Evolutionary conservation across 441 rosid genomes (phyloP).

Genomic region (Iberis amara): DNA sequence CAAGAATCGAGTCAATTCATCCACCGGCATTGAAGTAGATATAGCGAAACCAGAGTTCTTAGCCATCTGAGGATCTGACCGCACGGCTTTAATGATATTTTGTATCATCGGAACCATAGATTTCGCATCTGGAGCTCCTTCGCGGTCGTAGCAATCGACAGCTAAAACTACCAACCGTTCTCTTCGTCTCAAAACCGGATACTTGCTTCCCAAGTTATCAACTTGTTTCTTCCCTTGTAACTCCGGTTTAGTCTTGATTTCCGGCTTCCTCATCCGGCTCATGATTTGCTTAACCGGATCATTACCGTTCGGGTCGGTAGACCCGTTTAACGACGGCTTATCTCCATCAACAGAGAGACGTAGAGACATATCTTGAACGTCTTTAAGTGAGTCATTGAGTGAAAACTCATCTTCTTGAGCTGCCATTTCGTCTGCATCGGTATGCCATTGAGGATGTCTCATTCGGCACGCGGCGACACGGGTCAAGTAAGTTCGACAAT

Average conservation of each 20-base stretch:
- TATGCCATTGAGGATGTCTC: conserved; percentile 95
- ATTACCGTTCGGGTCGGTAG: conserved; percentile 39
- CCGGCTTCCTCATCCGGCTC: conserved; percentile 63
- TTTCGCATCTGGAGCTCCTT: conserved; percentile 62
- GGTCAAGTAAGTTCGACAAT: conserved; percentile 93
- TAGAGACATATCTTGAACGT: conserved; percentile 90
- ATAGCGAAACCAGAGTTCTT: conserved; percentile 66
- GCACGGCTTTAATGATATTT: conserved; percentile 55
- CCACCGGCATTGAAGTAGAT: conserved; percentile 73
- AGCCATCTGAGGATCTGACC: conserved; percentile 55
- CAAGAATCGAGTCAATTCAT: conserved; percentile 56
- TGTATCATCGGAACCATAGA: conserved; percentile 51
- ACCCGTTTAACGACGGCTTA: conserved; percentile 50
- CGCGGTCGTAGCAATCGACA: conserved; percentile 60
- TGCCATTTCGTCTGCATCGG: conserved; percentile 73
- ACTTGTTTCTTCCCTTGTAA: conserved; percentile 38
- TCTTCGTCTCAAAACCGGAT: conserved; percentile 69
- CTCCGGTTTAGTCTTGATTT: conserved; percentile 39
- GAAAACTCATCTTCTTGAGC: conserved; percentile 53
- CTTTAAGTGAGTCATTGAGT: conserved; percentile 79
- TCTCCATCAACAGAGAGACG: conserved; percentile 94
- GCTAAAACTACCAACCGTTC: conserved; percentile 70
- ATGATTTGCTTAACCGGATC: conserved; percentile 70
- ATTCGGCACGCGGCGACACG: conserved; percentile 87
- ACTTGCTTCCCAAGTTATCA: conserved; percentile 54